Evolutionary conservation across 768 basidiomycete species (phyloP).

Genomic region (Boletus tylopilopsis): DNA sequence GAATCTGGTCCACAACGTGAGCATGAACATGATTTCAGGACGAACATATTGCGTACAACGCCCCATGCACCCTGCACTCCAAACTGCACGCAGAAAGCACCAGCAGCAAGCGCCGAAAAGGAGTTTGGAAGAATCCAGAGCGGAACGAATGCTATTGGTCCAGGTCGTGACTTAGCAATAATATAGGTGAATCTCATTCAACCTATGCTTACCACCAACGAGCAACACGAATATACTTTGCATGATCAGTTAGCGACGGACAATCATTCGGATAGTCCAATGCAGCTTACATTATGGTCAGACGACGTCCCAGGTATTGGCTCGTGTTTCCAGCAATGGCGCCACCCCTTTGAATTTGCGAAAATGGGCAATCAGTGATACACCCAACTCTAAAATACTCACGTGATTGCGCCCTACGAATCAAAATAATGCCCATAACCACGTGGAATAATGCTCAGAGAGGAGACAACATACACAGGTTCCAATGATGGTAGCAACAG

Average conservation of each 20-base stretch:
- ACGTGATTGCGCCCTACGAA: conserved; percentile 43
- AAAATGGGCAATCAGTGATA: conserved; percentile 7
- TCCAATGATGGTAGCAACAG: conserved; percentile 79
- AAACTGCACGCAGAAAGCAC: conserved; percentile 84
- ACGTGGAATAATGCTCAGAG: not conserved
- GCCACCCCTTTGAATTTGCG: conserved; percentile 48
- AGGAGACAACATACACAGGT: conserved; percentile 46
- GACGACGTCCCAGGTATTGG: conserved; percentile 78
- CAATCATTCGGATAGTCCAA: not conserved
- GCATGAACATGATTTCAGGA: not conserved
- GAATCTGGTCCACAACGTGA: conserved; percentile 37
- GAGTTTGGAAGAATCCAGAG: conserved; percentile 78
- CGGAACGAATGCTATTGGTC: conserved; percentile 52
- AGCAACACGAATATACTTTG: conserved; percentile 21
- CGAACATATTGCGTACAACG: conserved; percentile 47
- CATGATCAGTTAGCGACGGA: not conserved
- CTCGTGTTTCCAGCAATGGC: conserved; percentile 65
- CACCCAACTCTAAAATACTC: conserved; percentile 16
- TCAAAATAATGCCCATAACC: not conserved
- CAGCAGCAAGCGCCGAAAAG: conserved; percentile 70
- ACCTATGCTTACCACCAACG: conserved; percentile 21
- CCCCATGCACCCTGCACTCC: conserved; percentile 93
- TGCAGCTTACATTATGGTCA: conserved; percentile 57
- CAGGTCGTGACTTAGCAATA: not conserved
- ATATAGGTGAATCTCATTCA: not conserved